phyloP scores from a whole-genome alignment of 2,329 filamentous ascomycete genomes.

The Clonostachys rosea region DNA sequence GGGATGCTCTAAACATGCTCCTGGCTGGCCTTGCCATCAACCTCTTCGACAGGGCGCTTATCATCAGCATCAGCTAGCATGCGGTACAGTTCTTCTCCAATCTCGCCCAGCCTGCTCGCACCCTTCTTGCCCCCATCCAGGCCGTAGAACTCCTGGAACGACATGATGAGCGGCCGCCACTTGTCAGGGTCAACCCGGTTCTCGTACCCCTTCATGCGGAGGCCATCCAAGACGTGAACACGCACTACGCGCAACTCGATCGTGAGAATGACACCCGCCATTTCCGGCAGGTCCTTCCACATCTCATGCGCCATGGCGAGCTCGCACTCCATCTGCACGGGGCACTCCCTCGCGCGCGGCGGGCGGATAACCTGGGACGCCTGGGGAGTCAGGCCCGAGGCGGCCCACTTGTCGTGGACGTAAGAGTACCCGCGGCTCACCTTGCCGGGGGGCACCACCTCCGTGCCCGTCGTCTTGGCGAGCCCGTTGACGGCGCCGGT shows the following conservation, averaged over 20 bases:
- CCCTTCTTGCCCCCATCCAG: conserved; percentile 16
- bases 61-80: not conserved
- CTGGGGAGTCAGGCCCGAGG: conserved; percentile 22
- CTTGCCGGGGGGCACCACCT: conserved; percentile 9
- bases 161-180: conserved; percentile 38
- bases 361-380: conserved; percentile 24
- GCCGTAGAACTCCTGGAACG: conserved; percentile 36
- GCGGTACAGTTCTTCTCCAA: conserved; percentile 23
- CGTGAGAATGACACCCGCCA: conserved; percentile 17
- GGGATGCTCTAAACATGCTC: too few relatives aligned
- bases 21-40: too few relatives aligned
- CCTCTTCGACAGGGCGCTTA: too few relatives aligned
- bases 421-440: conserved; percentile 20
- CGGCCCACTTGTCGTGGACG: conserved; percentile 30
- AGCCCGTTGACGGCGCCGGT: conserved; percentile 25
- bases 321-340: conserved; percentile 35
- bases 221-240: conserved; percentile 20
- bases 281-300: conserved; percentile 20
- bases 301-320: conserved; percentile 22
- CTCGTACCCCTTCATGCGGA: conserved; percentile 25
- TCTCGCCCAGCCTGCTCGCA: conserved; percentile 11
- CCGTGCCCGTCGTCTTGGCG: conserved; percentile 26
- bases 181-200: conserved; percentile 34
- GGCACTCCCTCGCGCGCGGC: conserved; percentile 27
- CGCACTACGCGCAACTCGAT: conserved; percentile 29